Base-by-base conservation (phyloP, 257 asterid species). In the Nicotiana knightiana region DNA sequence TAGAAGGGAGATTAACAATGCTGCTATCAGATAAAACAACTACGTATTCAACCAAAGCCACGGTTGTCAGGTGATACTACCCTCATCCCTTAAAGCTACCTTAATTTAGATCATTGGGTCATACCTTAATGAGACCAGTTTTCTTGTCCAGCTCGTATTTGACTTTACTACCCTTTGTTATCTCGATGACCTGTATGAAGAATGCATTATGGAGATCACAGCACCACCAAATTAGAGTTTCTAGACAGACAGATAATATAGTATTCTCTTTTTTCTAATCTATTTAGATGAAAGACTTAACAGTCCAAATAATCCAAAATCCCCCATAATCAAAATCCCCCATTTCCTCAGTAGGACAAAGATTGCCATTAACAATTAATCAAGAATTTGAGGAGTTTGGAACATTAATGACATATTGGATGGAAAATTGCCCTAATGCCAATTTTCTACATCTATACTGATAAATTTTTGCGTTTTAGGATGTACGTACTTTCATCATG, bases 141-240 rank as follows among this genome's bases (percentile, higher is more conserved):
- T 93, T 93, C 82, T 96, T 95, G 92, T 93, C 99, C 58, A 95
- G 96, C 86, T 96, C 99, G 33, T 93, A 96, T 86, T 96, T 96
- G 89, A 96, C 98, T 87, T 96, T 96, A 82, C 95, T 93, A 64
- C 99, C 99, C 87, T 93, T 96, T 37, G 99, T 92, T 39, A 96
- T 96, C 91, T 96, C 99, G 86, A 96, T 91, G 81, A 96, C 99
- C 99, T 96, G 86, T 73, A 85, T 12, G 10, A 7, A 33, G 24
- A 51, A 67, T 32, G 35, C 79, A 71, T 55, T 35, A 3, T 35
- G 3, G 9, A 30, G 28, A 48, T 73, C 43, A 26, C 79, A 48
- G 28, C 9, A 73, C 32, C 61, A 71, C 24, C 21, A 48, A 46
- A 16, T 46, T 71, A 46, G 61, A 13, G 79, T 24, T 46, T 71